A percentile compares a stretch with the other conserved stretches of the same genome.
These are phyloP conservation scores for Berkeleyomyces basicola DNA, from an alignment of 2,329 filamentous ascomycete species.

Conservation along the genomic window DNA sequence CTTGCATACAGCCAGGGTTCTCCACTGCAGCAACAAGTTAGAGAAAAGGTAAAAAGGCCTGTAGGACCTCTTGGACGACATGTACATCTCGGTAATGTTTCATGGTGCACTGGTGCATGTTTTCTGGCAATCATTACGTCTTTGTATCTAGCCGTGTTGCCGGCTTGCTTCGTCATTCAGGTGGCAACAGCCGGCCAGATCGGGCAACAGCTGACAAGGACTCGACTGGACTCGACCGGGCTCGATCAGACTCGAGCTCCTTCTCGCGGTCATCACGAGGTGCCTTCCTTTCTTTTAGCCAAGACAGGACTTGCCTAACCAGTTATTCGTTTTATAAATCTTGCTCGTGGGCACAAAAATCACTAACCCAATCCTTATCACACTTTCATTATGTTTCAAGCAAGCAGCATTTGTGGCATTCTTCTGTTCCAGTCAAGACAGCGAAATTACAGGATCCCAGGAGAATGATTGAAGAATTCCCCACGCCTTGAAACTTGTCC, in stretches of 20 bases:
- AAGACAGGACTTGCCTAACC: too few relatives aligned
- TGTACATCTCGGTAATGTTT: neutral
- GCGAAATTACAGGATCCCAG: neutral
- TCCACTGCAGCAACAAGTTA: neutral
- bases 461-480: neutral
- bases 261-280: neutral
- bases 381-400: neutral
- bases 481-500: neutral
- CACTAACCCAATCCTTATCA: neutral
- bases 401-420: neutral
- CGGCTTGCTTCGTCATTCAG: neutral
- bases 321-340: too few relatives aligned
- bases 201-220: neutral
- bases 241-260: neutral
- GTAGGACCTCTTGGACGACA: neutral
- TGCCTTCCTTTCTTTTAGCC: too few relatives aligned
- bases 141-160: too few relatives aligned
- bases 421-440: neutral
- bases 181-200: neutral
- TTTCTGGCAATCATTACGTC: neutral
- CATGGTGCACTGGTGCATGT: neutral
- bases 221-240: too few relatives aligned
- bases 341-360: too few relatives aligned
- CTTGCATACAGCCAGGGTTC: neutral
- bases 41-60: neutral